These are phyloP conservation scores for Cyanophora paradoxa DNA, from an alignment of 78 protist genomes.

Conservation along the genomic window DNA sequence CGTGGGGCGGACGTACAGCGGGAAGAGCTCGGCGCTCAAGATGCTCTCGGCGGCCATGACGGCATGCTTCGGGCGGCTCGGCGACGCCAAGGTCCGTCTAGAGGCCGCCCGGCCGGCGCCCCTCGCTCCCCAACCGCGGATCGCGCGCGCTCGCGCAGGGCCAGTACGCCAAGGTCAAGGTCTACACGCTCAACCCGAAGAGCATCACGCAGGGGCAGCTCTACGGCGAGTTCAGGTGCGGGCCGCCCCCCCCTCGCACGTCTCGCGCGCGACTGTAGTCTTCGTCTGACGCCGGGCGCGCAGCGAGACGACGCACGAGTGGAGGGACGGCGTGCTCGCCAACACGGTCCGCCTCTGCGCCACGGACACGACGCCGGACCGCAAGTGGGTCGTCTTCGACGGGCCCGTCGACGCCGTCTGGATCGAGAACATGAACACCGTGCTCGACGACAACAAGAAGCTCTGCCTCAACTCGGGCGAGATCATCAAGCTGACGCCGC, in stretches of 20 bases:
- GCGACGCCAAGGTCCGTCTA: not conserved
- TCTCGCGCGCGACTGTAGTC: no score
- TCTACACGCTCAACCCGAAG: slow-evolving; percentile 56
- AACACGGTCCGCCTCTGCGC: slow-evolving; percentile 12
- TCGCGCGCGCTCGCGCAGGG: no score
- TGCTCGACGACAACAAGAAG: slow-evolving; percentile 87
- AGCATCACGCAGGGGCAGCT: slow-evolving; percentile 49
- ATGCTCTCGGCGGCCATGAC: slow-evolving; percentile 22
- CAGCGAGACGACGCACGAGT: slow-evolving; percentile 53
- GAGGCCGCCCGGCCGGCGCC: no score
- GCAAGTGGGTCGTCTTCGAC: slow-evolving; percentile 67
- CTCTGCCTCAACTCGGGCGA: slow-evolving; percentile 77
- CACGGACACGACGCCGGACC: not conserved
- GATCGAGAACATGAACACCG: slow-evolving; percentile 88
- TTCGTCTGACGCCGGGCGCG: no score
- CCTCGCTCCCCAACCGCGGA: no score
- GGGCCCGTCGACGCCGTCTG: slow-evolving; percentile 86
- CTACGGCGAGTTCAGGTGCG: slow-evolving; percentile 61
- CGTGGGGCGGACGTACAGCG: slow-evolving; percentile 64
- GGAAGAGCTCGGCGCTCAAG: slow-evolving; percentile 51
- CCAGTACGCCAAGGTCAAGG: not conserved
- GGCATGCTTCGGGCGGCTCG: no score
- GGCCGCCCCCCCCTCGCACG: no score
- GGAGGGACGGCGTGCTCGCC: slow-evolving; percentile 69
- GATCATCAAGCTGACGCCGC: slow-evolving; percentile 54